Percentiles rank a stretch among this genome's conserved stretches.
phyloP scores from a whole-genome alignment of 495 filamentous ascomycete genomes.

The Pyronema omphalodes region DNA sequence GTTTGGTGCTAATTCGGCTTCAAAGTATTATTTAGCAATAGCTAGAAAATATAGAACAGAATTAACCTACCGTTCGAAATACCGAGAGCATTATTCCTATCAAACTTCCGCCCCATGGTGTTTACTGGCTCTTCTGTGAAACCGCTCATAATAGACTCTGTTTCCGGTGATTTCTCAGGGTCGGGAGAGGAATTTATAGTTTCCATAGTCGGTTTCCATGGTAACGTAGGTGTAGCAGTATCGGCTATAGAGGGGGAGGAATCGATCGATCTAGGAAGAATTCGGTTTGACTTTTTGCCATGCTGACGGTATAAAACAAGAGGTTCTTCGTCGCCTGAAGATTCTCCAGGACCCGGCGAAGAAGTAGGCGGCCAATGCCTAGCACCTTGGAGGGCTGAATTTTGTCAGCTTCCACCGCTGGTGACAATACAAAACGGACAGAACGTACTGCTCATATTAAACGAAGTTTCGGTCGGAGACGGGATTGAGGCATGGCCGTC shows the following conservation, averaged over 20 bases:
- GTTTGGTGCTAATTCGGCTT: too few species aligned
- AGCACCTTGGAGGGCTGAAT: not conserved
- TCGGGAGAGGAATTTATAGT: too few species aligned
- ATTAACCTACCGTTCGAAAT: too few species aligned
- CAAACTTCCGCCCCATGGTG: too few species aligned
- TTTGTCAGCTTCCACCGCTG: not conserved
- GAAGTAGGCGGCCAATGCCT: slow-evolving; percentile 6
- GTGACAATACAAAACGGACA: not conserved
- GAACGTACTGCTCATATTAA: slow-evolving; percentile 16
- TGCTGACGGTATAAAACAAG: not conserved
- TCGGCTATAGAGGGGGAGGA: not conserved
- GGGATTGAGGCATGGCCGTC: slow-evolving; percentile 22
- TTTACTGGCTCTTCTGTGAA: too few species aligned
- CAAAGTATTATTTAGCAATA: too few species aligned
- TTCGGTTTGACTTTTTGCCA: not conserved
- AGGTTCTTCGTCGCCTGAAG: slow-evolving; percentile 2
- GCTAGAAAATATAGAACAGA: too few species aligned
- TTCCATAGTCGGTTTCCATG: too few species aligned
- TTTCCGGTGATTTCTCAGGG: too few species aligned
- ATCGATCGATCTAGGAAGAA: not conserved
- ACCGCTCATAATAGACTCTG: too few species aligned
- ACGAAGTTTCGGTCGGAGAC: slow-evolving; percentile 21
- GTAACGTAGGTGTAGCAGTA: too few species aligned
- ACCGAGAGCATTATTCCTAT: too few species aligned
- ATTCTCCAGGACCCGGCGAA: slow-evolving; percentile 1